phyloP scores from a whole-genome alignment of 352 stramenopile genomes.

The Phytophthora citricola region DNA sequence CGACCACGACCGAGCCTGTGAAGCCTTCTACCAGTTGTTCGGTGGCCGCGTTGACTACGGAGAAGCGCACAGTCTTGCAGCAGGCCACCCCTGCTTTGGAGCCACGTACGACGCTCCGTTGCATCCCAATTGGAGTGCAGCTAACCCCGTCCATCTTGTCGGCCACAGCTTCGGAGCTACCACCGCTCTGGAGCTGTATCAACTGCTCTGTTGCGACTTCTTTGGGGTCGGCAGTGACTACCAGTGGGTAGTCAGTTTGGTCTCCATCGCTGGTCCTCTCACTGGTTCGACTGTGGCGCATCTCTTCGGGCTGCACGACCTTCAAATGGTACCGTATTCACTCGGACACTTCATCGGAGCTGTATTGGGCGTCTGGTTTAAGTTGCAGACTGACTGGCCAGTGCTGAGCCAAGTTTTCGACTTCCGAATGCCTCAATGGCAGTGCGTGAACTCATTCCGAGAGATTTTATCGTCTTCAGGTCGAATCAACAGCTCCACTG shows the following conservation, averaged over 20 bases:
- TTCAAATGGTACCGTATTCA: slow-evolving; percentile 32
- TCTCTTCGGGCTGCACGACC: slow-evolving; percentile 38
- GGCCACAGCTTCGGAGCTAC: slow-evolving; percentile 76
- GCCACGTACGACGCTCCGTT: slow-evolving; percentile 39
- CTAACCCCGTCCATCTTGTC: slow-evolving; percentile 65
- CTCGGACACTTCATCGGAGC: slow-evolving; percentile 37
- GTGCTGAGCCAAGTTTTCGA: slow-evolving; percentile 53
- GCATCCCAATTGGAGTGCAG: slow-evolving; percentile 56
- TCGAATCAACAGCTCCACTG: slow-evolving; percentile 48
- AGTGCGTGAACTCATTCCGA: slow-evolving; percentile 22
- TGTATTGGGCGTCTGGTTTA: slow-evolving; percentile 49
- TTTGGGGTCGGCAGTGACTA: slow-evolving; percentile 62
- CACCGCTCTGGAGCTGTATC: slow-evolving; percentile 76
- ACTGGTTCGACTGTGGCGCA: slow-evolving; percentile 44
- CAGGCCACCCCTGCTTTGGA: slow-evolving; percentile 54
- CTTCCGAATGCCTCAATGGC: slow-evolving; percentile 71
- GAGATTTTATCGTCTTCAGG: slow-evolving; percentile 46
- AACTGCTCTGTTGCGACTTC: slow-evolving; percentile 63
- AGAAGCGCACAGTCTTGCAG: slow-evolving; percentile 43
- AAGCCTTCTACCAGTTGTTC: slow-evolving; percentile 69
- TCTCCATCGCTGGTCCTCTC: slow-evolving; percentile 64
- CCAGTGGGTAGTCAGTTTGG: slow-evolving; percentile 62
- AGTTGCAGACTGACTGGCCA: slow-evolving; percentile 45
- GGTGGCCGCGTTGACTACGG: slow-evolving; percentile 71
- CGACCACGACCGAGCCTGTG: slow-evolving; percentile 67